phyloP scores from a whole-genome alignment of 2,329 filamentous ascomycete genomes.

The Monosporascus sp. region DNA sequence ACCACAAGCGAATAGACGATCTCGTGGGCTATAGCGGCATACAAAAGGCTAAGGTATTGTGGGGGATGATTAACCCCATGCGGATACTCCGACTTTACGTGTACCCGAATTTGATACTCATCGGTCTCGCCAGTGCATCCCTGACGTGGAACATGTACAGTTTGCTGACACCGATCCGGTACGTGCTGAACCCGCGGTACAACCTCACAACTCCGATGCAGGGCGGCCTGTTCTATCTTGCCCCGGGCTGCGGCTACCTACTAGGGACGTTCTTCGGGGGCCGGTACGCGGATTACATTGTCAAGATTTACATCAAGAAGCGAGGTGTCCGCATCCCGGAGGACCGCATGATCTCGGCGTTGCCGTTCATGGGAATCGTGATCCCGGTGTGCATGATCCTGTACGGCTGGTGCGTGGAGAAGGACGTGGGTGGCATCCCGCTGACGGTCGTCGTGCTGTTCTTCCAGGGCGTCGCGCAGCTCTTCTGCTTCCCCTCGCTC shows the following conservation, averaged over 20 bases:
- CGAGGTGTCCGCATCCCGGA: slow-evolving; percentile 60
- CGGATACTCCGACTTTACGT: slow-evolving; percentile 58
- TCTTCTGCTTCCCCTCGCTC: slow-evolving; percentile 70
- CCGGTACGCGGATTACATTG: slow-evolving; percentile 34
- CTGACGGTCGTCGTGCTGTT: slow-evolving; percentile 70
- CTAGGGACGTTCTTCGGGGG: slow-evolving; percentile 61
- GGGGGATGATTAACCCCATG: slow-evolving; percentile 61
- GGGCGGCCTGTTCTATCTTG: slow-evolving; percentile 64
- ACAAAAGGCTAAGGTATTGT: slow-evolving; percentile 49
- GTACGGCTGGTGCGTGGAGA: slow-evolving; percentile 51
- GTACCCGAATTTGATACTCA: slow-evolving; percentile 64
- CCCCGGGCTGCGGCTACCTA: slow-evolving; percentile 61
- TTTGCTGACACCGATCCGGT: slow-evolving; percentile 57
- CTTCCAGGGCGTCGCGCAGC: slow-evolving; percentile 65
- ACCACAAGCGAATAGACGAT: slow-evolving; percentile 57
- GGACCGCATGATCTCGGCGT: slow-evolving; percentile 58
- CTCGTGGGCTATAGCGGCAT: slow-evolving; percentile 47
- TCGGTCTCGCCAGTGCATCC: slow-evolving; percentile 51
- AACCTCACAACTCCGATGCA: slow-evolving; percentile 56
- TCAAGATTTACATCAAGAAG: slow-evolving; percentile 34
- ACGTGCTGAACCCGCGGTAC: slow-evolving; percentile 66
- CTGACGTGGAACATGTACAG: slow-evolving; percentile 70
- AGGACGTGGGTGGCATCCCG: slow-evolving; percentile 45
- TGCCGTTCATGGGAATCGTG: slow-evolving; percentile 54
- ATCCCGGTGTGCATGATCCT: slow-evolving; percentile 62